Base-by-base conservation (phyloP, 345 rosid species). In the Salix dunnii region DNA sequence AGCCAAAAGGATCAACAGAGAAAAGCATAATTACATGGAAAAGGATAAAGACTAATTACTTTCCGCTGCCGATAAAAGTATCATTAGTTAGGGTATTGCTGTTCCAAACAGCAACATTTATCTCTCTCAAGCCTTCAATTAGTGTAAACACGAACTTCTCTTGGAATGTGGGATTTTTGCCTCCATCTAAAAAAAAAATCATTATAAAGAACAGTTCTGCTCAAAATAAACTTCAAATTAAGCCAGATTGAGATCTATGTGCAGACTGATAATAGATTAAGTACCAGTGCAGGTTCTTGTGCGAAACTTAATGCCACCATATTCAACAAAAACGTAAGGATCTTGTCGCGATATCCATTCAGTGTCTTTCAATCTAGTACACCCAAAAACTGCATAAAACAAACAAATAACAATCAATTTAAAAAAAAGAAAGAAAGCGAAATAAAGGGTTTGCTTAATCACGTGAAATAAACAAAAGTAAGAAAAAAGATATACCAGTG, bases 11-110 rank as follows among this genome's bases (percentile, higher is more conserved):
- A 10, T 1, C 67, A 1, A 27, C 20, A 38, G 27, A 62, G 30
- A 55, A 72, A 74, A 0, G 1, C 63, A 76, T 0, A 53, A 42
- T 23, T 16, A 16, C 20, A 27, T 38, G 21, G 31, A 25, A 38
- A 58, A 8, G 35, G 6, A 46, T 7, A 8, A 58, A 48, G 76
- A 53, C 5, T 14, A 77, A 84, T 87, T 89, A 95, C 97, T 91
- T 90, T 83, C 91, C 99, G 46, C 80, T 88, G 72, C 99, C 97
- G 67, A 95, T 93, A 82, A 95, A 95, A 76, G 89, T 93, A 72
- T 95, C 91, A 2, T 67, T 72, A 5, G 90, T 76, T 38, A 93
- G 61, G 28, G 88, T 88, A 69, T 95, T 95, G 85, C 93, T 93
- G 85, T 93, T 77, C 81, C 84, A 82, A 42, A 93, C 98, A 42